Conservation (phyloP, 176 grass and related monocot species). For the Otatea glauca region DNA sequence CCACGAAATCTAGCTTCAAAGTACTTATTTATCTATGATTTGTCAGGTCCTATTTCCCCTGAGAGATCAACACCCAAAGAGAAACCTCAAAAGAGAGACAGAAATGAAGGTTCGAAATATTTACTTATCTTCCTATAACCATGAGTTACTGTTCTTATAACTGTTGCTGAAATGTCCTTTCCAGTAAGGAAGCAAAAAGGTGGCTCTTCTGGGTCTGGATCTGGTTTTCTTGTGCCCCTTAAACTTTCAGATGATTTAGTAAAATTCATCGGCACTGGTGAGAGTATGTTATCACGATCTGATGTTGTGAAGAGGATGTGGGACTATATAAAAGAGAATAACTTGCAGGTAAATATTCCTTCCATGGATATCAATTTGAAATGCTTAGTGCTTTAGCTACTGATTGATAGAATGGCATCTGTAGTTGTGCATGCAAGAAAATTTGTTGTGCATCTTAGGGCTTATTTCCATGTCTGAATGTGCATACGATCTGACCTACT, state of each 20-base stretch:
- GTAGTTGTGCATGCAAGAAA: not conserved
- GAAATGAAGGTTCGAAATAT: constrained; percentile 70
- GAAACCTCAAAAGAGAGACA: constrained; percentile 88
- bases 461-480: constrained; percentile 26
- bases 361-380: constrained; percentile 25
- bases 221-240: constrained; percentile 79
- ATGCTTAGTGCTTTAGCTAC: constrained; percentile 15
- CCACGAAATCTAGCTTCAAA: not conserved
- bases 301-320: constrained; percentile 93
- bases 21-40: constrained; percentile 44
- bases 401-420: constrained; percentile 10
- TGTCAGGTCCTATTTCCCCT: constrained; percentile 52
- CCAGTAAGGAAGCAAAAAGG: constrained; percentile 73
- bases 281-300: constrained; percentile 78
- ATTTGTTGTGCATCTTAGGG: not conserved
- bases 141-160: constrained; percentile 36
- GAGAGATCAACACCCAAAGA: constrained; percentile 73
- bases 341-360: constrained; percentile 76
- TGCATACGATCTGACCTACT: not conserved
- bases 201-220: constrained; percentile 59
- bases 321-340: constrained; percentile 91
- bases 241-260: constrained; percentile 84
- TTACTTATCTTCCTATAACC: constrained; percentile 22
- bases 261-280: constrained; percentile 91
- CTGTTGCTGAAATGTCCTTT: constrained; percentile 45